phyloP scores from a whole-genome alignment of 2,329 filamentous ascomycete genomes.

The Coniochaeta sp. region DNA sequence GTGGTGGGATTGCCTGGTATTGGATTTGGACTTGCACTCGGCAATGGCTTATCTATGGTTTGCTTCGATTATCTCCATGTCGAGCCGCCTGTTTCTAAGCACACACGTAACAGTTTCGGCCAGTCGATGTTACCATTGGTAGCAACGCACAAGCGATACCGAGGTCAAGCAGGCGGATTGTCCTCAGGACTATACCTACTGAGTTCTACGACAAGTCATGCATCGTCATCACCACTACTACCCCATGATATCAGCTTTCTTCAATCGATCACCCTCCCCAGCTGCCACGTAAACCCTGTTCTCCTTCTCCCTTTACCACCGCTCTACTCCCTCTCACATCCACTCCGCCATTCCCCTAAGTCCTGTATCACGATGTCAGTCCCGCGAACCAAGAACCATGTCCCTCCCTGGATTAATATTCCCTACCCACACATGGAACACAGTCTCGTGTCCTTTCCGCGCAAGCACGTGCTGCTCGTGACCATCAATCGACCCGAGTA shows the following conservation, averaged over 20 bases:
- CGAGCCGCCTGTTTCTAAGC: not conserved
- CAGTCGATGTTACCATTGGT: not conserved
- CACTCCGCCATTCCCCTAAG: not conserved
- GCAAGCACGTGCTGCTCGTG: constrained; percentile 31
- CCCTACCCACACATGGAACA: constrained; percentile 22
- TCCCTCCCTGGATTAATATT: constrained; percentile 25
- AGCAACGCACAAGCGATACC: too few relatives aligned
- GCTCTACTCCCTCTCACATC: too few relatives aligned
- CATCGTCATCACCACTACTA: not conserved
- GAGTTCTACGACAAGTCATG: too few relatives aligned
- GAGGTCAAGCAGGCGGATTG: not conserved
- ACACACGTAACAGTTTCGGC: not conserved
- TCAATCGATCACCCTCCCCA: not conserved
- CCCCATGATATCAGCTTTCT: not conserved
- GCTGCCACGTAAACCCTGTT: not conserved
- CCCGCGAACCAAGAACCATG: constrained; percentile 16
- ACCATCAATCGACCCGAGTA: constrained; percentile 34
- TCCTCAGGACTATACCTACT: too few relatives aligned
- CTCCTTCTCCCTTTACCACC: not conserved
- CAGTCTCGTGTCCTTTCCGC: constrained; percentile 29
- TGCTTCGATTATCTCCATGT: not conserved
- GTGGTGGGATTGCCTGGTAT: not conserved
- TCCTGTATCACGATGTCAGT: constrained; percentile 15
- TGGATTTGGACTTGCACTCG: not conserved
- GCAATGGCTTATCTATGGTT: not conserved